Base-by-base conservation (phyloP, 345 rosid species). In the Barbarea vulgaris region DNA sequence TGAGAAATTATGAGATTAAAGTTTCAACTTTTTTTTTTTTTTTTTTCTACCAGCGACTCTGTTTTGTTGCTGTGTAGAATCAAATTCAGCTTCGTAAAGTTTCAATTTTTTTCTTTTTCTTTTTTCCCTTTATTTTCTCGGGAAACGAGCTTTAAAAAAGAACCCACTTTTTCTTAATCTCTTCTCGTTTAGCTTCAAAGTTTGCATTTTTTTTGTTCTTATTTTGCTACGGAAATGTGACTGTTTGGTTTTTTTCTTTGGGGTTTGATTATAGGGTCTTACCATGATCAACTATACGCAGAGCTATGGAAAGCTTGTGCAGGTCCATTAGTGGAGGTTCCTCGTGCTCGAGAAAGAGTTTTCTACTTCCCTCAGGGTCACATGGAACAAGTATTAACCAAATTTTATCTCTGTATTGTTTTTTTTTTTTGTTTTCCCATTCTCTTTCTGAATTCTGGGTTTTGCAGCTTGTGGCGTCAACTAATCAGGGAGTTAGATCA, bases 221-320 rank as follows among this genome's bases (percentile, higher is more conserved):
- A n/a, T n/a, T 77, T 60, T 39, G 18, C 17, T 22, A 28, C n/a
- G 13, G 66, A 67, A 44, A 57, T 66, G 66, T 75, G 59, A 56
- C 42, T 42, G 15, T 33, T 33, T 8, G 19, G 34, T 33, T 0
- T 69, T 72, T 11, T 1, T 22, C 2, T 15, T 52, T 42, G 47
- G 17, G 17, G 54, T 41, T 55, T 65, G 28, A 10, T 66, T 50
- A 2, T 18, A 83, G 85, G 81, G 67, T 66, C 64, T 66, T 74
- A 76, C 34, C 46, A 75, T 9, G 84, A 72, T 82, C 83, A 77
- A 75, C 85, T 89, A 36, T 81, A 86, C 61, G 73, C 69, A 59
- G 91, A 90, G 83, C 79, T 90, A 42, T 90, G 96, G 96, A 88
- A 88, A 83, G 88, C 89, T 39, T 90, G 91, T 77, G 93, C 96